phyloP scores from a whole-genome alignment of 768 basidiomycete species.

The Termitomyces sp. region DNA sequence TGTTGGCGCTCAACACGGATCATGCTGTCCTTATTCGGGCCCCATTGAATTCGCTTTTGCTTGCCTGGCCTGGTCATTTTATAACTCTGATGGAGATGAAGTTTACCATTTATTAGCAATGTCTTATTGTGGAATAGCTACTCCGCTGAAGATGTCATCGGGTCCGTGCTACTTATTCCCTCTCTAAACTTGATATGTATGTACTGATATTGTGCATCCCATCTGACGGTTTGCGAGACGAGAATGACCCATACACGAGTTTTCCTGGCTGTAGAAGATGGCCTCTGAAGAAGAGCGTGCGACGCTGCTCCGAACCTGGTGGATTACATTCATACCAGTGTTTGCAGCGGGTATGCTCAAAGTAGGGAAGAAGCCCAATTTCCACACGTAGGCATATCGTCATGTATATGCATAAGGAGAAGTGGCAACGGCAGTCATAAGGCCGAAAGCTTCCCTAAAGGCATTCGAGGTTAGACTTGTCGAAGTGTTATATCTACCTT shows the following conservation, averaged over 20 bases:
- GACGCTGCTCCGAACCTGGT: constrained; percentile 79
- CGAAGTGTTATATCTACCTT: neutral
- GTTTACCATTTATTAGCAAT: too few species aligned
- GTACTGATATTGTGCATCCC: constrained; percentile 4
- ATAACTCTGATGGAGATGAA: too few species aligned
- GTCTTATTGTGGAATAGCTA: too few species aligned
- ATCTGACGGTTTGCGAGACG: constrained; percentile 54
- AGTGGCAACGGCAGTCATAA: neutral
- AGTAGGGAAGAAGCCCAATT: neutral
- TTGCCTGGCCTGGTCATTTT: too few species aligned
- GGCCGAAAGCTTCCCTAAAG: neutral
- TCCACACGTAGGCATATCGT: neutral
- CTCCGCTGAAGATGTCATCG: constrained; percentile 7
- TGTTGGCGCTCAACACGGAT: too few species aligned
- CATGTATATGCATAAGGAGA: neutral
- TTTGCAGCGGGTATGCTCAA: constrained; percentile 1
- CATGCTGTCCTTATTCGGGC: too few species aligned
- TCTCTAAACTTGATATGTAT: neutral
- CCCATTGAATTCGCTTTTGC: too few species aligned
- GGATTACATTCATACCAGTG: constrained; percentile 53
- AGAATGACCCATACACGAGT: constrained; percentile 73
- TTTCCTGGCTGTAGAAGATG: constrained; percentile 71
- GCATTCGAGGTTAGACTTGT: neutral
- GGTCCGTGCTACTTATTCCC: neutral
- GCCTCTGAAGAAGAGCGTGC: constrained; percentile 70